phyloP scores from a whole-genome alignment of 202 grass and related monocot species.

The Dendrocalamus latiflorus region DNA sequence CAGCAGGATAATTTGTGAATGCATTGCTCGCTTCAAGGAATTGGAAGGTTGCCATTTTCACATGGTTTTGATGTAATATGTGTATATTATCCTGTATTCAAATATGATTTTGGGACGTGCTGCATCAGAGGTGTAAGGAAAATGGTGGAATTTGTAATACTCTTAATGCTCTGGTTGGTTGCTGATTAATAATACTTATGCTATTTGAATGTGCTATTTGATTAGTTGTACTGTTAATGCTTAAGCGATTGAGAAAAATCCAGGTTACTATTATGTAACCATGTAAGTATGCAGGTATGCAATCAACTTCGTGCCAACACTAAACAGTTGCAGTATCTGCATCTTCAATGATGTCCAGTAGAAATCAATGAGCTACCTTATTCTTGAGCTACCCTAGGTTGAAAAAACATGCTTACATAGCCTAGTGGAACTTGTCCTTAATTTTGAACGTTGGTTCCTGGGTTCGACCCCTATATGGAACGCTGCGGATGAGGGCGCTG shows the following conservation, averaged over 20 bases:
- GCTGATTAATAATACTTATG: not conserved
- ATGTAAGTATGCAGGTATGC: not conserved
- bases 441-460: too few relatives aligned
- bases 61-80: constrained; percentile 51
- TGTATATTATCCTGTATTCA: constrained; percentile 60
- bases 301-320: not conserved
- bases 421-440: too few relatives aligned
- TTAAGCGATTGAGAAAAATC: too few relatives aligned
- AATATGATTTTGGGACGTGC: too few relatives aligned
- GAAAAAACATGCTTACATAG: too few relatives aligned
- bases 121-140: constrained; percentile 30
- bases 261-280: not conserved
- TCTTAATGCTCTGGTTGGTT: not conserved
- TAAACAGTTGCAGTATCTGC: not conserved
- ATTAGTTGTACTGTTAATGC: not conserved
- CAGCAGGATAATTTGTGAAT: constrained; percentile 67
- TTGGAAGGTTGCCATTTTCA: constrained; percentile 19
- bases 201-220: not conserved
- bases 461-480: too few relatives aligned
- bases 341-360: not conserved
- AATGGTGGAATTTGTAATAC: constrained; percentile 9
- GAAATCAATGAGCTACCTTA: not conserved
- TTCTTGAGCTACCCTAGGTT: too few relatives aligned
- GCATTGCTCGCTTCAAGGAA: constrained; percentile 36
- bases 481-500: too few relatives aligned